Percentiles rank a stretch among this genome's conserved stretches.
Conservation (phyloP, 2,329 filamentous ascomycete species). For the Trichoderma lentiforme region DNA sequence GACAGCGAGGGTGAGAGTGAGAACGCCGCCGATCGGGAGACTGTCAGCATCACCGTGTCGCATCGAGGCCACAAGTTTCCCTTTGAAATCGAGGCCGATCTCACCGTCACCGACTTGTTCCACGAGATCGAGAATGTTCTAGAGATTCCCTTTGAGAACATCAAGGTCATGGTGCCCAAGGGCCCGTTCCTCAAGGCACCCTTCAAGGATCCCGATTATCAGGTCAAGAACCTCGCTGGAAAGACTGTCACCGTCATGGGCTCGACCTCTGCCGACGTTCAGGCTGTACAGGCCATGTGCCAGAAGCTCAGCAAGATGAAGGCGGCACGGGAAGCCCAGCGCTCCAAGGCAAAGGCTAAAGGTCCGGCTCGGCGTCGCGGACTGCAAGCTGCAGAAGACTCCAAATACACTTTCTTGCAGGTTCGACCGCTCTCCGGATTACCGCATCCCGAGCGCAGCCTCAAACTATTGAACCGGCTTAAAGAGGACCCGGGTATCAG, state of each 20-base stretch:
- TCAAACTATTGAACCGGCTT: constrained; percentile 70
- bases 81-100: constrained; percentile 30
- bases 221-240: constrained; percentile 46
- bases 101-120: constrained; percentile 58
- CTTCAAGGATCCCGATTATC: constrained; percentile 55
- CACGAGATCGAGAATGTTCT: constrained; percentile 53
- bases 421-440: constrained; percentile 75
- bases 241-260: constrained; percentile 67
- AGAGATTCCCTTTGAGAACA: constrained; percentile 59
- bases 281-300: constrained; percentile 49
- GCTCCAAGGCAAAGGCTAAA: constrained; percentile 29
- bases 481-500: constrained; percentile 82
- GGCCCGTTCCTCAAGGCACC: constrained; percentile 62
- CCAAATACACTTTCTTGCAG: constrained; percentile 75
- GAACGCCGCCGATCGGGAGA: background rate
- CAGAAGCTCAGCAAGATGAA: constrained; percentile 48
- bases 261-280: constrained; percentile 57
- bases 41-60: constrained; percentile 3
- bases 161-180: constrained; percentile 67
- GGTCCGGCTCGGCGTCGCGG: constrained; percentile 17
- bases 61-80: constrained; percentile 9
- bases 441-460: constrained; percentile 68
- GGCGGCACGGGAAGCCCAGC: constrained; percentile 36
- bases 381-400: constrained; percentile 44
- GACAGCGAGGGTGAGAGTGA: background rate